Percentiles rank a stretch among this genome's conserved stretches.
These are phyloP conservation scores for Termitomyces sp. DNA, from an alignment of 768 basidiomycete species.

Conservation along the genomic window DNA sequence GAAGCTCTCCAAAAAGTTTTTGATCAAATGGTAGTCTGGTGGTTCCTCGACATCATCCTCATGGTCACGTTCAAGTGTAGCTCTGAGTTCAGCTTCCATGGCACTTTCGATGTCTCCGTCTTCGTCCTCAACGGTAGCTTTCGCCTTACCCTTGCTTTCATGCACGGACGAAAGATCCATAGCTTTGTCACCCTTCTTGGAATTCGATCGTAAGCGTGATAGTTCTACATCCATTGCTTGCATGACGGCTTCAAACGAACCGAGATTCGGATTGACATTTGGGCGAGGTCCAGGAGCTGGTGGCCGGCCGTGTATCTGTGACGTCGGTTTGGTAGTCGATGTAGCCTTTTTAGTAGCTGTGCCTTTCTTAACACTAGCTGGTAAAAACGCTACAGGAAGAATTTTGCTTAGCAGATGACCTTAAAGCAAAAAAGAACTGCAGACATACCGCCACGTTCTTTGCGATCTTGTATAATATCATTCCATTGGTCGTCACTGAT, in stretches of 20 bases:
- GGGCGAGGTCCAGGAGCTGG: conserved; percentile 31
- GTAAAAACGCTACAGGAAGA: conserved; percentile 49
- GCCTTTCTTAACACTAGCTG: conserved; percentile 28
- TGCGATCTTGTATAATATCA: conserved; percentile 76
- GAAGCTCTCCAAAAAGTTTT: conserved; percentile 96
- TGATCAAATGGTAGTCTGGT: conserved; percentile 88
- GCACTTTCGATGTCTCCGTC: conserved; percentile 72
- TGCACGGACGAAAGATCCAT: conserved; percentile 2
- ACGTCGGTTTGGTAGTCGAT: neutral
- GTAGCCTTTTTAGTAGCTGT: conserved; percentile 8
- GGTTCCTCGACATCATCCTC: conserved; percentile 41
- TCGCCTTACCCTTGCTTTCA: conserved; percentile 42
- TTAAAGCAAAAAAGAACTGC: neutral
- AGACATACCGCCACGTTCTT: conserved; percentile 72
- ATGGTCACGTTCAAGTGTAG: conserved; percentile 46
- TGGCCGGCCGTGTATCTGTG: conserved; percentile 3
- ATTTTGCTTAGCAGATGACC: conserved; percentile 3
- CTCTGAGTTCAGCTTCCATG: conserved; percentile 85
- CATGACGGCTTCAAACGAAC: conserved; percentile 97
- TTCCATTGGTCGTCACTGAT: conserved; percentile 87
- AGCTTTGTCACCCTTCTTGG: conserved; percentile 15
- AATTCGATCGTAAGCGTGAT: conserved; percentile 32
- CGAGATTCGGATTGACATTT: conserved; percentile 60
- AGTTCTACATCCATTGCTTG: conserved; percentile 89
- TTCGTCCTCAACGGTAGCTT: conserved; percentile 32